Conservation (phyloP, 805 yeast species). For the Yarrowia sp. region DNA sequence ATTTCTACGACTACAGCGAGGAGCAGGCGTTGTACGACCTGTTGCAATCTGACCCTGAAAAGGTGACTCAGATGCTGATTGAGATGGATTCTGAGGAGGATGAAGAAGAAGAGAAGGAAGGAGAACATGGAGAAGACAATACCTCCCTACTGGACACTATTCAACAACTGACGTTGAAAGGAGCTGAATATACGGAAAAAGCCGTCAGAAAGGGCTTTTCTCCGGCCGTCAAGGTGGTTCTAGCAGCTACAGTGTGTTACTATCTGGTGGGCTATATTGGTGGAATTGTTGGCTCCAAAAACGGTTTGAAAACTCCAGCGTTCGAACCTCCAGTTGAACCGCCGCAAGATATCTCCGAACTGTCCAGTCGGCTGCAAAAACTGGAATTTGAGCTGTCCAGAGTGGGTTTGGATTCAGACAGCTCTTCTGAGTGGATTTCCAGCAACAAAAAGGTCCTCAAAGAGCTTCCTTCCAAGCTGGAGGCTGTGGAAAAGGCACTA, state of each 20-base stretch:
- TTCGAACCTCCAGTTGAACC: not conserved
- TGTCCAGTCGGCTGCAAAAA: not conserved
- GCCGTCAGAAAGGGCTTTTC: not conserved
- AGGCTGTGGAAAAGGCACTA: not conserved
- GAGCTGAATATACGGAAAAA: not conserved
- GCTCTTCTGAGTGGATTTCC: constrained; percentile 9
- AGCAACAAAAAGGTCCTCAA: not conserved
- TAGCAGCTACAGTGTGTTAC: not conserved
- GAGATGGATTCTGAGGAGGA: constrained; percentile 5
- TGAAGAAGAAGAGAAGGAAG: not conserved
- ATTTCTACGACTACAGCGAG: constrained; percentile 9
- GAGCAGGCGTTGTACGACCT: not conserved
- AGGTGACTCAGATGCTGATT: constrained; percentile 16
- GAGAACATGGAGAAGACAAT: not conserved
- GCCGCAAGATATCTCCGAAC: not conserved
- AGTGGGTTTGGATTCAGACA: not conserved
- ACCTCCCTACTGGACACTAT: not conserved
- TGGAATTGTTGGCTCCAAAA: too few relatives aligned
- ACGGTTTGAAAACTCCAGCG: not conserved
- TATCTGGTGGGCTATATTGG: not conserved
- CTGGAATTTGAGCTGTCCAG: constrained; percentile 1
- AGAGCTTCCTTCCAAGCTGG: not conserved
- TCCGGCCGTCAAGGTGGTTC: not conserved
- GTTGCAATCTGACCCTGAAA: not conserved
- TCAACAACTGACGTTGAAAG: not conserved